Evolutionary conservation across 108 stramenopile species (phyloP), one percentile per base, ranked within the genome.

Genomic region (Cyclotella kingstonii): DNA sequence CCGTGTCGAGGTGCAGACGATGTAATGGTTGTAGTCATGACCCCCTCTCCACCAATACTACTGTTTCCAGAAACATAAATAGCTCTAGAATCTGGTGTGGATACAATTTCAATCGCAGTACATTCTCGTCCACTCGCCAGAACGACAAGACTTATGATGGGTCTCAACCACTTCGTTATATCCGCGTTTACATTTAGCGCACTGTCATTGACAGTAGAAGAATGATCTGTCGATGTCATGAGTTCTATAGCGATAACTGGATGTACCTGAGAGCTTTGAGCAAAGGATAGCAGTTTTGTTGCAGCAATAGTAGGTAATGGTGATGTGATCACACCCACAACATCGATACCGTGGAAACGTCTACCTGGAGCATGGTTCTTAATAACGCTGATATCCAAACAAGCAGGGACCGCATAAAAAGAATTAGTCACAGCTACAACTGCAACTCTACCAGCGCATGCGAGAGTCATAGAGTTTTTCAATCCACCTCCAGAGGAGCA

Each of bases 241-340:
- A 71, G 48, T 23, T 90, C 86, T 22, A 85, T 44, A 12, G 73
- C 59, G 58, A 93, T 79, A 4, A 83, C 83, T 2, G 88, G 88
- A 66, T 93, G 89, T 2, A 93, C 83, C 61, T 88, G 85, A 3
- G 81, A 81, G 17, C 84, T 86, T 53, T 82, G 83, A n/a, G 79
- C 69, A 64, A 87, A 89, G 4, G 70, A 72, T 22, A 86, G 28
- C 22, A 91, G 41, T 50, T 85, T 88, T 0, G 59, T 68, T 1
- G 77, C 69, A 3, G 70, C 42, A 2, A 54, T 54, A 42, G n/a
- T 74, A 49, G 46, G 74, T 27, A 65, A 56, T 48, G 52, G 22
- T 12, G 70, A 11, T 17, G 58, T 29, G 18, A 49, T 9, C 7
- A 40, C 44, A 31, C 41, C 47, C 35, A 48, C 36, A 21, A 38